Conservation (phyloP, 768 basidiomycete species). For the Chalciporus chontae region DNA sequence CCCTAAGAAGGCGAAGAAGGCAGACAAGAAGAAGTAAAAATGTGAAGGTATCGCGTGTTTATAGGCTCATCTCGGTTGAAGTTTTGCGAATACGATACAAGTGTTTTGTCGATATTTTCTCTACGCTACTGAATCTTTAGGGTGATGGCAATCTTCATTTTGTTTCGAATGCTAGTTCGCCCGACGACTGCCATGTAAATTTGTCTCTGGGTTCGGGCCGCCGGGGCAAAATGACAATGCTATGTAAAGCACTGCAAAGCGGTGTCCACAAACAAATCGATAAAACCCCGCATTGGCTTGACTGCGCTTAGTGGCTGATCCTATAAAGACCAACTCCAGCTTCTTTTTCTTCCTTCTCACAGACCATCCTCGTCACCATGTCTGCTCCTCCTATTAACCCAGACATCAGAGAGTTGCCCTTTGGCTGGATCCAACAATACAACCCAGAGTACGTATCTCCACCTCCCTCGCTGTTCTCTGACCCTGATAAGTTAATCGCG, state of each 20-base stretch:
- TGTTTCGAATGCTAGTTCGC: neutral
- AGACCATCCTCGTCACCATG: slow-evolving; percentile 29
- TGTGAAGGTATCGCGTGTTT: slow-evolving; percentile 4
- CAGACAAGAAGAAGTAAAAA: slow-evolving; percentile 24
- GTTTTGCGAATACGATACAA: slow-evolving; percentile 24
- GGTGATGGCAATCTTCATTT: neutral
- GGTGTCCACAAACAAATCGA: slow-evolving; percentile 22
- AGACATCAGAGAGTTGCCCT: slow-evolving; percentile 60
- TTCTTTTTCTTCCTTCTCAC: slow-evolving; percentile 22
- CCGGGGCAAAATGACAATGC: slow-evolving; percentile 1
- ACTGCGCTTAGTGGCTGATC: neutral
- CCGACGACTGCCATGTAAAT: slow-evolving; percentile 3
- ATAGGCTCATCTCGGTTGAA: neutral
- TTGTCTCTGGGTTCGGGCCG: slow-evolving; percentile 13
- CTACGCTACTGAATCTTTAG: slow-evolving; percentile 18
- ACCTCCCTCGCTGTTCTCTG: slow-evolving; percentile 1
- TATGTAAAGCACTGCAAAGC: slow-evolving; percentile 33
- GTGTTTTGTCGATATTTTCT: slow-evolving; percentile 25
- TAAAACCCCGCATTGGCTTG: slow-evolving; percentile 16
- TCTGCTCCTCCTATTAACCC: slow-evolving; percentile 45
- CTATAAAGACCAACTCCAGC: slow-evolving; percentile 23
- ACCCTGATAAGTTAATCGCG: slow-evolving; percentile 24
- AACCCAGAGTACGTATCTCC: slow-evolving; percentile 55
- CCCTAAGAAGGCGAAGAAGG: slow-evolving; percentile 28
- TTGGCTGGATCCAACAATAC: slow-evolving; percentile 67